A percentile compares a stretch with the other conserved stretches of the same genome.
Evolutionary conservation across 106 monocot species (phyloP).

Genomic region (Ottelia alismoides): DNA sequence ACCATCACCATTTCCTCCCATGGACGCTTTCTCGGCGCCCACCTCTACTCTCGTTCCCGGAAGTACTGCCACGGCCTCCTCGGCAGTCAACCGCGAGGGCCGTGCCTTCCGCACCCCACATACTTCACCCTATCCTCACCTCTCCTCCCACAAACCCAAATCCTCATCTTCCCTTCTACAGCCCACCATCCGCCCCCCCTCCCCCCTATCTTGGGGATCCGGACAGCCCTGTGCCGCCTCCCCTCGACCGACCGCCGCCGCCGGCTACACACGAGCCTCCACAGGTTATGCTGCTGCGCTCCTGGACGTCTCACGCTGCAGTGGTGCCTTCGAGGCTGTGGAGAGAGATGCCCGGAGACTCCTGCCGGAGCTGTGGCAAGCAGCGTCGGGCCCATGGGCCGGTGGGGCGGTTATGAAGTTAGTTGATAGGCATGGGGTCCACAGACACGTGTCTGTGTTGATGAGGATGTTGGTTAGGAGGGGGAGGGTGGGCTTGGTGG

Average conservation of each 20-base stretch:
- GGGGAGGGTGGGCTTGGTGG: conserved; percentile 21
- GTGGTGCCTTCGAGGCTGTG: conserved; percentile 12
- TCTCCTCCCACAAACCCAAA: not conserved
- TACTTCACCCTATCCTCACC: not conserved
- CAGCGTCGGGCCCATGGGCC: not conserved
- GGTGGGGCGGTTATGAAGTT: conserved; percentile 7
- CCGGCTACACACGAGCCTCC: no score
- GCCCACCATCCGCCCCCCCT: not conserved
- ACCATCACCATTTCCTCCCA: not conserved
- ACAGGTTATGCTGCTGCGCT: conserved; percentile 54
- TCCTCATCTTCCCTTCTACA: not conserved
- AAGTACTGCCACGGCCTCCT: not conserved
- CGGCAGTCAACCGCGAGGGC: not conserved
- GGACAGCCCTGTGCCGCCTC: not conserved
- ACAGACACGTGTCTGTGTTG: conserved; percentile 22
- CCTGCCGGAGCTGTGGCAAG: not conserved
- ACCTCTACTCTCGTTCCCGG: conserved; percentile 5
- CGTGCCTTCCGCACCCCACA: not conserved
- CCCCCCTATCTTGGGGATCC: not conserved
- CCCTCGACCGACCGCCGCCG: conserved; percentile 15
- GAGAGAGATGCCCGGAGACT: conserved; percentile 15
- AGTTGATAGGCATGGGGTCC: conserved; percentile 6
- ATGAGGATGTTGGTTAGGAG: conserved; percentile 26
- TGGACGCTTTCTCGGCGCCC: conserved; percentile 7
- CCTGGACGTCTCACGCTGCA: conserved; percentile 25